Percentiles rank a stretch among this genome's conserved stretches.
Conservation (phyloP, 2,329 filamentous ascomycete genomes). For the Lachnellula occidentalis region DNA sequence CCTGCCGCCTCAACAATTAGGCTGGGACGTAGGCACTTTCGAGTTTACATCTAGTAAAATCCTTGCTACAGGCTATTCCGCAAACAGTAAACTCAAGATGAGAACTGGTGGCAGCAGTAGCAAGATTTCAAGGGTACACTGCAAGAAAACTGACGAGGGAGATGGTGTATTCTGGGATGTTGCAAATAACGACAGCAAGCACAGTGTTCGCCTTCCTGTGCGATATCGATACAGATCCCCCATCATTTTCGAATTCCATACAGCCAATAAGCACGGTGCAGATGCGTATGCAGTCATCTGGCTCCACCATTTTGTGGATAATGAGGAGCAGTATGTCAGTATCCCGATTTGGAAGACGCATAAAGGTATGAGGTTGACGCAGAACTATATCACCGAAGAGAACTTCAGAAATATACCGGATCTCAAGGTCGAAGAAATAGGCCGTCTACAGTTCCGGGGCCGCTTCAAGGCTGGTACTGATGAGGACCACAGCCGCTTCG, state of each 20-base stretch:
- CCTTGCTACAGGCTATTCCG: constrained; percentile 55
- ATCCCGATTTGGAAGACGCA: constrained; percentile 88
- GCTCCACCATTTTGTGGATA: constrained; percentile 80
- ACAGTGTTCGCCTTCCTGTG: constrained; percentile 68
- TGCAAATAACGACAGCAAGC: constrained; percentile 42
- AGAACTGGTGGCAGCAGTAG: constrained; percentile 81
- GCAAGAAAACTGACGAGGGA: constrained; percentile 52
- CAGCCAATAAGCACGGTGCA: constrained; percentile 60
- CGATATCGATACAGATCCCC: constrained; percentile 87
- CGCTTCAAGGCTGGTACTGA: constrained; percentile 89
- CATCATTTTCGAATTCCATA: constrained; percentile 80
- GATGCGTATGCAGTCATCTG: constrained; percentile 77
- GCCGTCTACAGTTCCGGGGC: constrained; percentile 72
- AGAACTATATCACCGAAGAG: constrained; percentile 85
- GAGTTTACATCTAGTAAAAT: constrained; percentile 74
- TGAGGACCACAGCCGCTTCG: constrained; percentile 75
- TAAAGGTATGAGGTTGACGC: constrained; percentile 68
- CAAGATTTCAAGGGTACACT: constrained; percentile 59
- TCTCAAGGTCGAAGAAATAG: constrained; percentile 72
- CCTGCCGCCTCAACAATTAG: constrained; percentile 77
- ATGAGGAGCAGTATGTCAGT: constrained; percentile 70
- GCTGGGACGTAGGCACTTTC: constrained; percentile 94
- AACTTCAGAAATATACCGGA: constrained; percentile 68
- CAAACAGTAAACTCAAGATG: constrained; percentile 66
- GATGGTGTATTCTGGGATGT: constrained; percentile 57